Conservation (phyloP, 164 flowering plant species). For the Magnolia officinalis region DNA sequence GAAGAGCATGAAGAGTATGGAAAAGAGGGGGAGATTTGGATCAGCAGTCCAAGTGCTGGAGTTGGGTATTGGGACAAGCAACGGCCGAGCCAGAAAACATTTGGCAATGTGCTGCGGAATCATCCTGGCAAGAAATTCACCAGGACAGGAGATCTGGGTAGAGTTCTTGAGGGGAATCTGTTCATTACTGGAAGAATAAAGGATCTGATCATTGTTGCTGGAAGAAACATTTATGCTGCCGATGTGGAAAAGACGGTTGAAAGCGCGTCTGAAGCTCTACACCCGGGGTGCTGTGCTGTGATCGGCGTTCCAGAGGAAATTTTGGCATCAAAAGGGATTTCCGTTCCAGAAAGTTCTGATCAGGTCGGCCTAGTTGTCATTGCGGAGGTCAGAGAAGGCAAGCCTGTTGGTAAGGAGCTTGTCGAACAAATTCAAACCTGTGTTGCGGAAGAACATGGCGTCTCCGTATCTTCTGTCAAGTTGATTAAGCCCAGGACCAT, state of each 20-base stretch:
- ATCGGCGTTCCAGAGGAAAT: slow-evolving; percentile 73
- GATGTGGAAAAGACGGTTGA: slow-evolving; percentile 84
- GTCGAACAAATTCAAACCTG: slow-evolving; percentile 44
- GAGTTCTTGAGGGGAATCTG: slow-evolving; percentile 50
- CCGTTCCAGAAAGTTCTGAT: slow-evolving; percentile 57
- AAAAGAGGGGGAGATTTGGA: slow-evolving; percentile 84
- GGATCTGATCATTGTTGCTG: slow-evolving; percentile 77
- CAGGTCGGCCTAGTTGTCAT: slow-evolving; percentile 73
- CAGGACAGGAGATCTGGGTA: slow-evolving; percentile 73
- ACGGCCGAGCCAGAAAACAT: slow-evolving; percentile 54
- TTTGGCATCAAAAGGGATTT: slow-evolving; percentile 52
- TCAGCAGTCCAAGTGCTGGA: slow-evolving; percentile 80
- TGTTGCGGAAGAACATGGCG: slow-evolving; percentile 75
- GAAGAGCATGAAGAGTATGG: slow-evolving; percentile 49
- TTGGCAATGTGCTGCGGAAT: slow-evolving; percentile 39
- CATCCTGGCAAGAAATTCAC: slow-evolving; percentile 47
- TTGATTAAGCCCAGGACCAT: slow-evolving; percentile 66
- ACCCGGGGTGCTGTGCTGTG: slow-evolving; percentile 86
- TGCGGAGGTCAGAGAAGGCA: slow-evolving; percentile 74
- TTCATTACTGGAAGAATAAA: slow-evolving; percentile 87
- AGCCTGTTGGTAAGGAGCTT: slow-evolving; percentile 40
- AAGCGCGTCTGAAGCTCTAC: slow-evolving; percentile 52
- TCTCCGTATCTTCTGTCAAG: slow-evolving; percentile 51
- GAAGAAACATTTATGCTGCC: slow-evolving; percentile 71
- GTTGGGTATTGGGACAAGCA: slow-evolving; percentile 76